Conservation (phyloP, 2,329 filamentous ascomycete species). For the Cadophora luteo-olivacea region DNA sequence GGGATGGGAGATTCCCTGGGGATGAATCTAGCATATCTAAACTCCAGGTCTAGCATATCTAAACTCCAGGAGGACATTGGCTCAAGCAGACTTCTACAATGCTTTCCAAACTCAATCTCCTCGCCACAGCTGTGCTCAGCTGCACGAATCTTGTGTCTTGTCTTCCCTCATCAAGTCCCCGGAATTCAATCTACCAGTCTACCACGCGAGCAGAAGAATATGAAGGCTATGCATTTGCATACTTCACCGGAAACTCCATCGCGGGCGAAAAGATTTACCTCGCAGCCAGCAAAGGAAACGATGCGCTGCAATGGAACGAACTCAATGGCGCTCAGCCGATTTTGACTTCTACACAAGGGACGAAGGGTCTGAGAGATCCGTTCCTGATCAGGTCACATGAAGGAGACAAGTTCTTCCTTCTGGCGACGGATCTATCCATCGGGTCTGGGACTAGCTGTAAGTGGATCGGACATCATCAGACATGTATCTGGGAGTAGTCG, state of each 20-base stretch:
- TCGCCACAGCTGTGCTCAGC: slow-evolving; percentile 11
- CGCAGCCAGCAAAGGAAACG: slow-evolving; percentile 20
- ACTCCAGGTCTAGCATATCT: too few species aligned
- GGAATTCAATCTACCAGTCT: not conserved
- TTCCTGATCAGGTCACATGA: slow-evolving; percentile 23
- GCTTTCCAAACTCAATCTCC: not conserved
- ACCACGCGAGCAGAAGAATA: slow-evolving; percentile 1
- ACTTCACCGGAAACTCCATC: slow-evolving; percentile 21
- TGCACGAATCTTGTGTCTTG: not conserved
- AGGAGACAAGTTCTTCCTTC: slow-evolving; percentile 21
- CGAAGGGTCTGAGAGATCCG: slow-evolving; percentile 21
- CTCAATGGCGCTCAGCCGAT: slow-evolving; percentile 21
- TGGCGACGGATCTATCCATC: slow-evolving; percentile 23
- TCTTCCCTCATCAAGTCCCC: not conserved
- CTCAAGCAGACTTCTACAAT: not conserved
- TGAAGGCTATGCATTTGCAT: slow-evolving; percentile 22
- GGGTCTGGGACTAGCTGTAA: slow-evolving; percentile 13
- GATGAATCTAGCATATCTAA: not conserved
- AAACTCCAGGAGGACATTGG: not conserved
- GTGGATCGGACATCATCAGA: not conserved
- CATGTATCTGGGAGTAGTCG: not conserved
- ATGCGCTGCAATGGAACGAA: slow-evolving; percentile 20
- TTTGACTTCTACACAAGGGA: slow-evolving; percentile 17
- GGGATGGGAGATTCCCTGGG: not conserved
- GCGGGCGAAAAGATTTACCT: slow-evolving; percentile 25